Evolutionary conservation across 176 grass and related monocot species (phyloP).

Genomic region (Miscanthus lutarioriparius): DNA sequence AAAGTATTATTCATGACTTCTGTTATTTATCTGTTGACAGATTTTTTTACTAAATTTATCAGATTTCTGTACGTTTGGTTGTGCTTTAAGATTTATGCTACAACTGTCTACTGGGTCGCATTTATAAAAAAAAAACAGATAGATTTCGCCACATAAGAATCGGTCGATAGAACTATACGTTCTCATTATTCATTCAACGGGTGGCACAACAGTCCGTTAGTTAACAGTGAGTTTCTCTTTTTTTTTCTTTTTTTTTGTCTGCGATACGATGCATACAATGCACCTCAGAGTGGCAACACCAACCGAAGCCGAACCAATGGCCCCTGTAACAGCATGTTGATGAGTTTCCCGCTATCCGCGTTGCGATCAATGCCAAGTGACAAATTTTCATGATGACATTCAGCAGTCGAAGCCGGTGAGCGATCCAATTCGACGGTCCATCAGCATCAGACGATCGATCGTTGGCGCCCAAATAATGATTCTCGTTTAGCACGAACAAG

Average conservation of each 20-base stretch:
- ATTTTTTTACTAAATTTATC: too few species aligned
- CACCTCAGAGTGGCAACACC: not conserved
- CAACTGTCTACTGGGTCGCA: too few species aligned
- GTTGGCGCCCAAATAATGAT: not conserved
- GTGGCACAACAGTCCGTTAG: not conserved
- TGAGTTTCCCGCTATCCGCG: not conserved
- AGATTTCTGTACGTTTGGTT: too few species aligned
- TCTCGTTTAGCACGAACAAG: not conserved
- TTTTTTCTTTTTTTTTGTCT: not conserved
- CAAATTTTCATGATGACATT: slow-evolving; percentile 7
- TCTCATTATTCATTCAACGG: too few species aligned
- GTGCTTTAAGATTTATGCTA: too few species aligned
- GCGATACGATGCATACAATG: not conserved
- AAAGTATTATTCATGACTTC: not conserved
- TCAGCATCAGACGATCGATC: not conserved
- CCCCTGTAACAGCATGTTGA: too few species aligned
- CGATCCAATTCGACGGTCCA: slow-evolving; percentile 30
- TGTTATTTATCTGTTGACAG: too few species aligned
- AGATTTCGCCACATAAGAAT: too few species aligned
- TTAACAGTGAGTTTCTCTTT: not conserved
- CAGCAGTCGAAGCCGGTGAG: slow-evolving; percentile 31
- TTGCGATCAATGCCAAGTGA: slow-evolving; percentile 7
- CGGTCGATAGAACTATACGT: too few species aligned
- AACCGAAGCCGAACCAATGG: slow-evolving; percentile 1
- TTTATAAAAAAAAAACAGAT: too few species aligned